Conservation (phyloP, 2,329 filamentous ascomycete genomes). For the Clonostachys byssicola region DNA sequence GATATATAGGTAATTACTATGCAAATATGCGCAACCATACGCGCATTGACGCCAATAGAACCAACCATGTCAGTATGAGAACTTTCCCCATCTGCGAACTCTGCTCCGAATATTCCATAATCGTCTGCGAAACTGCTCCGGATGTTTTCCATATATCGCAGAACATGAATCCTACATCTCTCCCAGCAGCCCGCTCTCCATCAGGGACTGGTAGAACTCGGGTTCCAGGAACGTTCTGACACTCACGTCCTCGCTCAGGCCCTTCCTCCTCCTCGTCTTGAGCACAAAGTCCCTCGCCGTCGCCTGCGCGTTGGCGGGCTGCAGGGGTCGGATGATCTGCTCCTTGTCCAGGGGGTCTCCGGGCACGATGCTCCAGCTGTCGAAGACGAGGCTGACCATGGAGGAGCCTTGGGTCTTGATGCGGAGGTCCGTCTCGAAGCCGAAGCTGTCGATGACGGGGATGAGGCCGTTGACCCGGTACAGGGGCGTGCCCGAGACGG, state of each 20-base stretch:
- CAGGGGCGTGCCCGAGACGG: slow-evolving; percentile 88
- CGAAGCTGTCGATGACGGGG: slow-evolving; percentile 95
- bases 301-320: slow-evolving; percentile 82
- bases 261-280: slow-evolving; percentile 91
- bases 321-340: slow-evolving; percentile 75
- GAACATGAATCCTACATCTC: slow-evolving; percentile 16
- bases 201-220: slow-evolving; percentile 82
- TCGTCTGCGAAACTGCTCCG: too few relatives aligned
- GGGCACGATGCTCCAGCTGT: slow-evolving; percentile 92
- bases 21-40: too few relatives aligned
- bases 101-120: too few relatives aligned
- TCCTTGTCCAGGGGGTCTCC: slow-evolving; percentile 91
- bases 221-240: slow-evolving; percentile 96
- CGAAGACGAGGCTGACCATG: slow-evolving; percentile 87
- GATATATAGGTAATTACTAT: too few relatives aligned
- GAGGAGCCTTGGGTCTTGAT: slow-evolving; percentile 95
- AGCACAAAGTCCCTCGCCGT: slow-evolving; percentile 94
- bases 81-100: too few relatives aligned
- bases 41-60: too few relatives aligned
- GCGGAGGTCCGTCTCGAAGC: slow-evolving; percentile 93
- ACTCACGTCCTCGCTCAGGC: slow-evolving; percentile 89
- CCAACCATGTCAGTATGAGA: too few relatives aligned
- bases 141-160: too few relatives aligned
- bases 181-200: slow-evolving; percentile 84
- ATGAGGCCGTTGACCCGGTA: slow-evolving; percentile 89